Base-by-base conservation (phyloP, 2,329 filamentous ascomycete species). In the Aureobasidium sp. region DNA sequence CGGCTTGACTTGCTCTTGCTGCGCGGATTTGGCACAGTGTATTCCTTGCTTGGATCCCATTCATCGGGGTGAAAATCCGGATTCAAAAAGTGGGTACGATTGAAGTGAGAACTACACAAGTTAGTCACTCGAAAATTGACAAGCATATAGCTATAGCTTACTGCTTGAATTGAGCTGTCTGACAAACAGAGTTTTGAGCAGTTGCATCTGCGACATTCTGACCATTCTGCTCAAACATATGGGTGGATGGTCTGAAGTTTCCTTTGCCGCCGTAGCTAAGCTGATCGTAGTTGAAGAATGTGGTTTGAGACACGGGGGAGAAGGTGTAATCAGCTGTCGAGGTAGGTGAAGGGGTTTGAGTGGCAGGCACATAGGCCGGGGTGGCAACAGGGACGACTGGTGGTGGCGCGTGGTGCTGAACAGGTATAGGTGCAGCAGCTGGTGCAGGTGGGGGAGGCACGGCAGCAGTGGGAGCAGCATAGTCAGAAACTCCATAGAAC, bases 61-160 rank as follows among this genome's bases (percentile, higher is more conserved):
- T 80, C 77, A 65, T 81, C 78, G 6, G 79, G 79, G 63, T 81
- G 77, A 66, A 82, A 82, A 36, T 81, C 77, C 23, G 78, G 76
- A 65, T 81, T 82, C 63, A 77, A 68, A 68, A 78, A 82, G 69
- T 82, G 79, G 5, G 79, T 78, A 23, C 78, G 78, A 62, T 81
- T 81, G 73, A 75, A 81, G 65, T 78, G 78, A 5, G 78, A 81
- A 67, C 78, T 80, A 20, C 7, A 29, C 8, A 52, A 20, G 13
- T 59, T 36, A 63, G 53, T 26, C n/a, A 29, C 26, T 12, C 13
- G 15, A 32, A 20, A 10, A 5, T 59, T 1, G 46, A 17, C 26
- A 13, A 37, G 23, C 5, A 3, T 17, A 32, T 12, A 3, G 4
- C 3, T 23, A 9, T 2, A 23, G 66, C 77, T 69, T 69, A 78